phyloP scores from a whole-genome alignment of 106 monocot species.

The Dendrobium huoshanense region DNA sequence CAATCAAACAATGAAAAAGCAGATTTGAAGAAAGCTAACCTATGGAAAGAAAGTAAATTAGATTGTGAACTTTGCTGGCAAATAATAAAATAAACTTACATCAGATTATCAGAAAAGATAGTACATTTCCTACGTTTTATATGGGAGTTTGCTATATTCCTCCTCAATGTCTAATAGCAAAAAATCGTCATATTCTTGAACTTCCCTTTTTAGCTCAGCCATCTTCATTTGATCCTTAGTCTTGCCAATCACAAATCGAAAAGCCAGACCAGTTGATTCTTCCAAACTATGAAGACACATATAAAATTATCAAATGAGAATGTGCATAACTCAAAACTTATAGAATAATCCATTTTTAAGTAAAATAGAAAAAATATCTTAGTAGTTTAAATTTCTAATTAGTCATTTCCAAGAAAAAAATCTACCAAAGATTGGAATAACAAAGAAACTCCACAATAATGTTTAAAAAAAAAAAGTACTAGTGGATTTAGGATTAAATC shows the following conservation, averaged over 20 bases:
- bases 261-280: conserved; percentile 74
- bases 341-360: not conserved
- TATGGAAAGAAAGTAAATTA: conserved; percentile 44
- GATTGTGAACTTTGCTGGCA: not conserved
- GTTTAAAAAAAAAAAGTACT: not conserved
- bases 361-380: not conserved
- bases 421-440: not conserved
- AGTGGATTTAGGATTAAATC: not conserved
- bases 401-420: not conserved
- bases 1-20: conserved; percentile 84
- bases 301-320: not conserved
- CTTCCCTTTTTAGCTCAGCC: conserved; percentile 59
- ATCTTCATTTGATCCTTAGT: conserved; percentile 55
- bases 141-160: conserved; percentile 75
- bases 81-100: not conserved
- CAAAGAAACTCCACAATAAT: not conserved
- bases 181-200: conserved; percentile 67
- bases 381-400: not conserved
- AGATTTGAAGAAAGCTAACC: conserved; percentile 96
- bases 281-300: conserved; percentile 53
- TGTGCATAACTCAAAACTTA: not conserved
- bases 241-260: conserved; percentile 92
- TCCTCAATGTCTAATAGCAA: conserved; percentile 82
- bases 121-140: conserved; percentile 68
- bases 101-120: not conserved